Conservation (phyloP, 2,329 filamentous ascomycete species). For the Phialophora chinensis region DNA sequence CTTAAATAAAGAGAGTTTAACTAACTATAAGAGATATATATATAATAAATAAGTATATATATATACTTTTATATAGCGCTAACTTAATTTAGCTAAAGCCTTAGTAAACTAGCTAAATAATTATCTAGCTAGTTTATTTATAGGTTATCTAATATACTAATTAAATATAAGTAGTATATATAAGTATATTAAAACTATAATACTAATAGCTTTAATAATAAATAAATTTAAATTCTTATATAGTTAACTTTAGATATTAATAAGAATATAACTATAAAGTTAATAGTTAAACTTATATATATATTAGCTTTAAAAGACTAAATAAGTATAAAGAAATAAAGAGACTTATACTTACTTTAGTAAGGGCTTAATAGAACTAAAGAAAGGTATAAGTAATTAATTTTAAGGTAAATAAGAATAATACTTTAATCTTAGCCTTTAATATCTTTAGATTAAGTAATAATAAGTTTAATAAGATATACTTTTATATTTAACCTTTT, state of each 20-base stretch:
- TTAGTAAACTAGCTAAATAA: no score
- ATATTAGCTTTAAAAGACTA: constrained; percentile 6
- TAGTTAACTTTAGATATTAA: background rate
- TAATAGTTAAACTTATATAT: background rate
- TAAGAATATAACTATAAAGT: no score
- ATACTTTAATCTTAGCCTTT: no score
- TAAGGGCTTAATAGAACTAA: constrained; percentile 2
- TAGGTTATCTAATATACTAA: no score
- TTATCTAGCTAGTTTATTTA: no score
- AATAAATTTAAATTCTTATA: background rate
- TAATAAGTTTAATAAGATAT: background rate
- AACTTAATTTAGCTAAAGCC: no score
- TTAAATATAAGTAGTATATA: no score
- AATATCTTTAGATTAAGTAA: no score
- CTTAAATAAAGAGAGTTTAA: no score
- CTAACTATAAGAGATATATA: no score
- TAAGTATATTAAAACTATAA: constrained; percentile 2
- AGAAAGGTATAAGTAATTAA: background rate
- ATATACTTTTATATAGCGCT: no score
- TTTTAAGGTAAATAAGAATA: background rate
- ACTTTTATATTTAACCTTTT: background rate
- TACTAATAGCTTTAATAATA: background rate
- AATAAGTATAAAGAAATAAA: constrained; percentile 3
- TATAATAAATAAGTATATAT: no score
- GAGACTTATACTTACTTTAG: background rate